phyloP scores from a whole-genome alignment of 2,329 filamentous ascomycete genomes.

The Cladophialophora chaetospira region DNA sequence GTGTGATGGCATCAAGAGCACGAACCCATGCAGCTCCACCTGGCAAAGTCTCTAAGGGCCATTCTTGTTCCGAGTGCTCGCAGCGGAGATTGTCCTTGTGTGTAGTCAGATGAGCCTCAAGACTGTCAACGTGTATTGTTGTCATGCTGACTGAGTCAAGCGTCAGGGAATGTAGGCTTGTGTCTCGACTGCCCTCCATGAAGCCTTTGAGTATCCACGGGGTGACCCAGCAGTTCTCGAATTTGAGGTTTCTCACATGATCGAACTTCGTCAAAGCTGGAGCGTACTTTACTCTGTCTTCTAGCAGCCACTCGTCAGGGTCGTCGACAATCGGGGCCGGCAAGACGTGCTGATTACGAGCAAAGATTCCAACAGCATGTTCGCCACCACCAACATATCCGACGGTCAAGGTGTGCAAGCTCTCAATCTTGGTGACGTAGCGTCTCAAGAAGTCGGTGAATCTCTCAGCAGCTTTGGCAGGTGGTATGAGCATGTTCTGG shows the following conservation, averaged over 20 bases:
- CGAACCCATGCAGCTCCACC: slow-evolving; percentile 53
- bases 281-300: slow-evolving; percentile 6
- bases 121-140: slow-evolving; percentile 39
- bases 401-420: slow-evolving; percentile 62
- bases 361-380: slow-evolving; percentile 61
- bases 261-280: slow-evolving; percentile 55
- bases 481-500: slow-evolving; percentile 52
- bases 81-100: slow-evolving; percentile 17
- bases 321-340: slow-evolving; percentile 53
- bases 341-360: slow-evolving; percentile 64
- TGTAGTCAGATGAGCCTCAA: slow-evolving; percentile 18
- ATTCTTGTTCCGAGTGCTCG: slow-evolving; percentile 29
- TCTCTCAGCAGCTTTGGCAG: slow-evolving; percentile 53
- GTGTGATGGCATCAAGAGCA: slow-evolving; percentile 54
- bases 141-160: slow-evolving; percentile 68
- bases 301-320: slow-evolving; percentile 21
- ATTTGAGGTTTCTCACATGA: slow-evolving; percentile 59
- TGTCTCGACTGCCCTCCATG: slow-evolving; percentile 51
- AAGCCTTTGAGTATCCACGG: slow-evolving; percentile 60
- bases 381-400: slow-evolving; percentile 71
- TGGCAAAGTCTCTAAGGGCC: slow-evolving; percentile 42
- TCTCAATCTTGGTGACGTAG: slow-evolving; percentile 51
- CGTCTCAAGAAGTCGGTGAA: slow-evolving; percentile 57
- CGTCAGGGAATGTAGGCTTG: slow-evolving; percentile 55
- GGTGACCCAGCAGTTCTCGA: slow-evolving; percentile 70